phyloP scores from a whole-genome alignment of 345 rosid species.

The Eucalyptus sideroxylon region DNA sequence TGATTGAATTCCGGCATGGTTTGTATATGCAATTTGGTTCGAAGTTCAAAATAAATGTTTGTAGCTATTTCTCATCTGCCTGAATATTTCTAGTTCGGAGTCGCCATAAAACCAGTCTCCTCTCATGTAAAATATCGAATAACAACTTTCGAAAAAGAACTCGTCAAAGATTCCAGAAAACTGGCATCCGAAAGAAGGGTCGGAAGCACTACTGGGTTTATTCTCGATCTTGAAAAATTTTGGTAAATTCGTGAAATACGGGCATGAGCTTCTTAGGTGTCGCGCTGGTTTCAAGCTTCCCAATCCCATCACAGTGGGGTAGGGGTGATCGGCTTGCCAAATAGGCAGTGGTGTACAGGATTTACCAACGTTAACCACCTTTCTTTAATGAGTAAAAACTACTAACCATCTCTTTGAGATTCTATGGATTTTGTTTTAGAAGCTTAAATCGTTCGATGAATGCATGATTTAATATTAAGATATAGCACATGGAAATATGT shows the following conservation, averaged over 20 bases:
- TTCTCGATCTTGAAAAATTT: neutral
- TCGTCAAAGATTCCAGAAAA: too few species aligned
- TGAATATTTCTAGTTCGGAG: fast-evolving
- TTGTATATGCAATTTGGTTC: too few species aligned
- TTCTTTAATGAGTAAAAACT: neutral
- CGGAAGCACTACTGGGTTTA: neutral
- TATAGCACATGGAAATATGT: too few species aligned
- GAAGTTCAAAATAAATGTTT: fast-evolving
- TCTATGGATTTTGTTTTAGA: neutral
- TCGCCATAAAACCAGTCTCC: fast-evolving
- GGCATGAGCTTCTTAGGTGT: neutral
- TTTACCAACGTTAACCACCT: too few species aligned
- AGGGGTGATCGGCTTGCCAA: neutral
- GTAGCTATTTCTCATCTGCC: fast-evolving
- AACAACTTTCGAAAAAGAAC: too few species aligned
- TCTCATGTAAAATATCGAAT: fast-evolving
- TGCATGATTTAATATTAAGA: too few species aligned
- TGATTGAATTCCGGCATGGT: too few species aligned
- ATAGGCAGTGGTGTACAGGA: neutral
- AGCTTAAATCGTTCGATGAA: too few species aligned
- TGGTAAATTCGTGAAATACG: neutral
- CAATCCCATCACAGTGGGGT: neutral
- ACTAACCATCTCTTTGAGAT: neutral
- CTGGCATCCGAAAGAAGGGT: neutral
- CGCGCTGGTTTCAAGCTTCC: neutral